phyloP scores from a whole-genome alignment of 495 filamentous ascomycete species.

The Recurvomyces mirabilis region DNA sequence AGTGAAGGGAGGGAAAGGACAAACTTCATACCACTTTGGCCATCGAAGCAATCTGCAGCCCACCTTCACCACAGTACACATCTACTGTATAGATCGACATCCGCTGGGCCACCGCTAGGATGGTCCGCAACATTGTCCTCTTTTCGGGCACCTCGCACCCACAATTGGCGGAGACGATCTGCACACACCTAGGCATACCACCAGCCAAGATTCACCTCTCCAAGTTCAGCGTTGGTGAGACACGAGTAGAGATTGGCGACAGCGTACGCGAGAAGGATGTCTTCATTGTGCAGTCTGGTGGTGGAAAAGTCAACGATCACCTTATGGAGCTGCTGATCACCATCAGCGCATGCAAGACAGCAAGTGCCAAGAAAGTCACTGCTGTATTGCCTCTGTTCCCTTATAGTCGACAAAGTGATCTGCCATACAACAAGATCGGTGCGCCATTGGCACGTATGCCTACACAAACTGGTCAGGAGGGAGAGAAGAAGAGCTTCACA shows the following conservation, averaged over 20 bases:
- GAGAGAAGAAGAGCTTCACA: constrained; percentile 52
- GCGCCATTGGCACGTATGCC: constrained; percentile 67
- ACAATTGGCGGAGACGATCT: constrained; percentile 71
- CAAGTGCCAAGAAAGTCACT: constrained; percentile 81
- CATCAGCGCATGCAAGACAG: constrained; percentile 94
- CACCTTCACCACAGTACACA: neutral
- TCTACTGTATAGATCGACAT: neutral
- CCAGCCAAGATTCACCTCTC: constrained; percentile 67
- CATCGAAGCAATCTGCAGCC: too few species aligned
- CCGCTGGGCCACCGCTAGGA: constrained; percentile 23
- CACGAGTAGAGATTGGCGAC: constrained; percentile 86
- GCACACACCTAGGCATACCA: constrained; percentile 74
- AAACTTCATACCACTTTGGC: too few species aligned
- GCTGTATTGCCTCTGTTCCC: constrained; percentile 93
- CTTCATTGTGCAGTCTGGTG: constrained; percentile 87
- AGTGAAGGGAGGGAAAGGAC: too few species aligned
- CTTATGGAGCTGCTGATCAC: constrained; percentile 92
- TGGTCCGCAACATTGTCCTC: constrained; percentile 95
- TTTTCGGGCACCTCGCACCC: constrained; percentile 91
- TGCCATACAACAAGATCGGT: constrained; percentile 89
- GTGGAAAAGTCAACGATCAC: constrained; percentile 87
- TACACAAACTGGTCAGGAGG: too few species aligned
- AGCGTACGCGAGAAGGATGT: constrained; percentile 96
- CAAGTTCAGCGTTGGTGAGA: constrained; percentile 92
- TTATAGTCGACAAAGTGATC: constrained; percentile 86